Base-by-base conservation (phyloP, 805 yeast species). In the Wickerhamiella spandovensis region DNA sequence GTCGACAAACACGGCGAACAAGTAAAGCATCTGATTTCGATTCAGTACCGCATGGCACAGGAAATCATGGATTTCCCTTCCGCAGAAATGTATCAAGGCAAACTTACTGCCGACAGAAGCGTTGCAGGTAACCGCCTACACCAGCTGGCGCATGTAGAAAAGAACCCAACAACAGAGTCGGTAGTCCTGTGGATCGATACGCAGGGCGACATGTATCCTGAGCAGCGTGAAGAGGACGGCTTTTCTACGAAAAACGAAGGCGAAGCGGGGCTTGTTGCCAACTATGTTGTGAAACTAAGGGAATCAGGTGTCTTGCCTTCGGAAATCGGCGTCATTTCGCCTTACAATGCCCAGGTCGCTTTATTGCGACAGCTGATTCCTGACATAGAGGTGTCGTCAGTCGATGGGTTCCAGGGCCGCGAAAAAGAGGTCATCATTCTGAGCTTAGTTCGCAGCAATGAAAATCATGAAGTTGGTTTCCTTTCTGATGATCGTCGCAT, bases 371-470 rank as follows among this genome's bases (percentile, higher is more conserved):
- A 67, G 42, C 49, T 70, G 10, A 54, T 83, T 1, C 54, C 56
- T 3, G 61, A 54, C 2, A 68, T 90, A 5, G 97, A 90, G 61
- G 76, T 89, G 0, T 78, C 95, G 4, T 86, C 97, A 0, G 90
- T 90, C 4, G 98, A 90, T 67, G 97, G 97, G 1, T 92, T 90
- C 60, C 98, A 90, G 68, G 98, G 98, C 1, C 71, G 97, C 54
- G 98, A 90, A 61, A 92, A 90, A 64, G 94, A 89, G 58, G 82
- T 80, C 0, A 87, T 90, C 6, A 73, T 90, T 1, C 67, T 92
- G 12, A 75, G 92, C 1, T 64, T 90, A 49, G 97, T 90, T 2
- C 72, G 98, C 55, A 82, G 92, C 39, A 90, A 90, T 63, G 81
- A 75, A 20, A 58, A 67, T 1, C 64, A 72, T 32, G 84, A 82